A percentile compares a stretch with the other conserved stretches of the same genome.
Conservation (phyloP, 768 basidiomycete genomes). For the Hortiboletus flavorubellus region DNA sequence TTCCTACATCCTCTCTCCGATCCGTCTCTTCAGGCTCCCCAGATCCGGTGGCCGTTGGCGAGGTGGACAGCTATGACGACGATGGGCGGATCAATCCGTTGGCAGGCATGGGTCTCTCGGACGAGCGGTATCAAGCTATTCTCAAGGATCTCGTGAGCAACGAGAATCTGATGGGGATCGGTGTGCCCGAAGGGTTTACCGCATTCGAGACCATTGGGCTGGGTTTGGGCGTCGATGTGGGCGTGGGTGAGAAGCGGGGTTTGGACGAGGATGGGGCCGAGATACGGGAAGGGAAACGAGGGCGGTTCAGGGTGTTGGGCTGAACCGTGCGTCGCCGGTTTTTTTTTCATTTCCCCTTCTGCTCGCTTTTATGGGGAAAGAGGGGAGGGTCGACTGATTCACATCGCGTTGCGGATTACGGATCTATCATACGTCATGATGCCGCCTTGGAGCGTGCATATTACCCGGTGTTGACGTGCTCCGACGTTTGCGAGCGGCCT, state of each 20-base stretch:
- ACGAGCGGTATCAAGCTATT: constrained; percentile 83
- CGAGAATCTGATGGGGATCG: constrained; percentile 52
- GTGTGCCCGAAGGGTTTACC: constrained; percentile 27
- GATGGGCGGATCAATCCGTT: constrained; percentile 75
- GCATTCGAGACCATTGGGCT: constrained; percentile 18
- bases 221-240: constrained; percentile 11
- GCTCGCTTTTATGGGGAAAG: background rate
- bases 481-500: background rate
- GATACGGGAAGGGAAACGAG: constrained; percentile 49
- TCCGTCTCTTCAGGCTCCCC: constrained; percentile 27
- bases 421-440: background rate
- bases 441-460: background rate
- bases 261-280: constrained; percentile 38
- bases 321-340: constrained; percentile 25
- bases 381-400: background rate
- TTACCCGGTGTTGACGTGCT: background rate
- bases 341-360: too few relatives aligned
- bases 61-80: constrained; percentile 29
- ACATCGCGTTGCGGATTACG: background rate
- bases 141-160: constrained; percentile 68
- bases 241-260: constrained; percentile 35
- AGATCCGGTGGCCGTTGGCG: constrained; percentile 19
- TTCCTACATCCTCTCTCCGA: constrained; percentile 27
- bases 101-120: constrained; percentile 82
- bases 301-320: constrained; percentile 60